Conservation (phyloP, 2,329 filamentous ascomycete genomes). For the Colletotrichum liaoningense region DNA sequence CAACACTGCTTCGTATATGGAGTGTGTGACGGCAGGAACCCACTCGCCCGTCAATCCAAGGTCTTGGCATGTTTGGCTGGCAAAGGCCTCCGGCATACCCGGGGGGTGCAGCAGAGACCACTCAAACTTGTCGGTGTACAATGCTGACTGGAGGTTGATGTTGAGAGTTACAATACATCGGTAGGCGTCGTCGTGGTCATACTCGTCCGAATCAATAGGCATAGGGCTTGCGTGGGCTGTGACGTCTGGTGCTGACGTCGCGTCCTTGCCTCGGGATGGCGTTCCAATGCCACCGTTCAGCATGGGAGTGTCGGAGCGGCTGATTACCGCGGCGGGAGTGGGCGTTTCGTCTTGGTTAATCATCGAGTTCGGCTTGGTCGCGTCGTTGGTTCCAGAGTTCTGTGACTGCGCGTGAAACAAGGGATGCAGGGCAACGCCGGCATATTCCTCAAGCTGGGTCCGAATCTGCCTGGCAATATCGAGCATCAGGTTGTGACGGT, state of each 20-base stretch:
- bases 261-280: conserved; percentile 56
- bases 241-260: conserved; percentile 64
- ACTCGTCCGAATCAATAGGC: conserved; percentile 74
- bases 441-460: conserved; percentile 95
- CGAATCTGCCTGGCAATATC: conserved; percentile 95
- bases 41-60: conserved; percentile 91
- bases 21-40: conserved; percentile 93
- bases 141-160: conserved; percentile 88
- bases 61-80: conserved; percentile 92
- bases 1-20: conserved; percentile 94
- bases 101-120: conserved; percentile 95
- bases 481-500: conserved; percentile 74
- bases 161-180: conserved; percentile 91
- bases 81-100: conserved; percentile 91
- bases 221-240: conserved; percentile 77
- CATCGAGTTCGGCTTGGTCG: conserved; percentile 44
- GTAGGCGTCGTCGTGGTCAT: conserved; percentile 94
- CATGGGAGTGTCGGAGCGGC: conserved; percentile 68
- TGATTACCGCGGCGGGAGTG: conserved; percentile 48
- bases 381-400: conserved; percentile 37
- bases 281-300: conserved; percentile 63
- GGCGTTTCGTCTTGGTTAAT: conserved; percentile 53
- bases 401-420: conserved; percentile 77
- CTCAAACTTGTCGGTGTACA: conserved; percentile 98
- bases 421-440: conserved; percentile 91